These are phyloP conservation scores for Elaeagnus macrophylla DNA, from an alignment of 306 rosid species.

Conservation along the genomic window DNA sequence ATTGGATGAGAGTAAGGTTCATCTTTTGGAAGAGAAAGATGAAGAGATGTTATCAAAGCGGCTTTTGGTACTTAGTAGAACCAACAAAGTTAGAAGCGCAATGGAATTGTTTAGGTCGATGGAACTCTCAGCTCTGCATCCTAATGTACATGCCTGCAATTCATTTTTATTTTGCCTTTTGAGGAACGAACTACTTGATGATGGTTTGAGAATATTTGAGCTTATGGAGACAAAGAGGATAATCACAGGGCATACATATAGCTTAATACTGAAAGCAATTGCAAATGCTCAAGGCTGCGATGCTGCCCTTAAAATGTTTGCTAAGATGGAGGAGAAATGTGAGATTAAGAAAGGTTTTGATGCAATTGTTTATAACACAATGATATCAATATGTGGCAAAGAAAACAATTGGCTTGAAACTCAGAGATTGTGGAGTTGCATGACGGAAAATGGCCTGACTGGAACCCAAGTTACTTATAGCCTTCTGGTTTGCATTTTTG, in stretches of 20 bases:
- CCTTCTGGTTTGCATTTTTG: constrained; percentile 58
- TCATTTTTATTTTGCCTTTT: constrained; percentile 65
- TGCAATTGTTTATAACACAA: constrained; percentile 61
- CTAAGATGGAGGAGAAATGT: constrained; percentile 37
- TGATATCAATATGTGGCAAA: constrained; percentile 65
- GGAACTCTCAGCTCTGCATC: constrained; percentile 59
- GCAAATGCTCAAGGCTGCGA: constrained; percentile 40
- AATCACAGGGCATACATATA: constrained; percentile 60
- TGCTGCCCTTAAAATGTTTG: constrained; percentile 44
- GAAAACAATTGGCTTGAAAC: constrained; percentile 61
- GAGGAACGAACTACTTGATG: constrained; percentile 55
- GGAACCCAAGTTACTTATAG: constrained; percentile 53
- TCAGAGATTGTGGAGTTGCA: constrained; percentile 64
- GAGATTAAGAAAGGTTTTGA: constrained; percentile 45
- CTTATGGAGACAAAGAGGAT: constrained; percentile 40
- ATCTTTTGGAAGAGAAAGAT: constrained; percentile 59
- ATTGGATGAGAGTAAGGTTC: constrained; percentile 24
- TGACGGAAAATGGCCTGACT: constrained; percentile 44
- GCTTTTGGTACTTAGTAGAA: constrained; percentile 70
- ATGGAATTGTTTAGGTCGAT: constrained; percentile 65
- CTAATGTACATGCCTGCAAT: constrained; percentile 67
- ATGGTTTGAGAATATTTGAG: constrained; percentile 51
- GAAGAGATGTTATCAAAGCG: constrained; percentile 51
- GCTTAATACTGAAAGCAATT: constrained; percentile 65
- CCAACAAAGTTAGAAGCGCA: constrained; percentile 66